Percentiles rank a stretch among this genome's conserved stretches.
Evolutionary conservation across 306 rosid species (phyloP).

Genomic region (Glycine tomentella): DNA sequence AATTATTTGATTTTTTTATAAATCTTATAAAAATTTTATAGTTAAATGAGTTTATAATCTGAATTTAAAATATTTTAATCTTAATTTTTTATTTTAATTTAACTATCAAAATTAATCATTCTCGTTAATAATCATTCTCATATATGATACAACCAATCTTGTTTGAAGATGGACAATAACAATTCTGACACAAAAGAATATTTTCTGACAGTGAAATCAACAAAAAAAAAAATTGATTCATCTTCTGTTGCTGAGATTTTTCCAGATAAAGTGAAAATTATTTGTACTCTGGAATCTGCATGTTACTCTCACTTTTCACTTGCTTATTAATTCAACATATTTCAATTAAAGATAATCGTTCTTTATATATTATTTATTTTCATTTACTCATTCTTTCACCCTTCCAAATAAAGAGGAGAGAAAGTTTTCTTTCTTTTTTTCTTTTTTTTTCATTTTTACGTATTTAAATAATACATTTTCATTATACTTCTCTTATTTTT

Average conservation of each 20-base stretch:
- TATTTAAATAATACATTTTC: neutral
- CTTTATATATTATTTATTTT: neutral
- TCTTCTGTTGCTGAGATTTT: neutral
- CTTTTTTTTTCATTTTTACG: neutral
- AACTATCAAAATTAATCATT: no score
- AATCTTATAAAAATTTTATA: no score
- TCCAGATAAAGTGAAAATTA: neutral
- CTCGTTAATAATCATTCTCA: no score
- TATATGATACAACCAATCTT: neutral
- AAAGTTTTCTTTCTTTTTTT: neutral
- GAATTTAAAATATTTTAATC: no score
- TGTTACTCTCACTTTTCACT: no score
- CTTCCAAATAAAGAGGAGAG: neutral
- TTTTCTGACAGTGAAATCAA: neutral
- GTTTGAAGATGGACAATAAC: neutral
- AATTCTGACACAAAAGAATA: no score
- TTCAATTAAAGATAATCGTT: neutral
- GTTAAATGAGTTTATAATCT: no score
- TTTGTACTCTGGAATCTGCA: neutral
- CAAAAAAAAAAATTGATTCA: neutral
- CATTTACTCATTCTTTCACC: neutral
- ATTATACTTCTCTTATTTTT: no score
- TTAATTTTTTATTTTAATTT: no score
- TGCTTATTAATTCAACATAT: neutral
- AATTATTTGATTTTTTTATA: no score